Base-by-base conservation (phyloP, 2,329 filamentous ascomycete species). In the Tolypocladium guangdongense region DNA sequence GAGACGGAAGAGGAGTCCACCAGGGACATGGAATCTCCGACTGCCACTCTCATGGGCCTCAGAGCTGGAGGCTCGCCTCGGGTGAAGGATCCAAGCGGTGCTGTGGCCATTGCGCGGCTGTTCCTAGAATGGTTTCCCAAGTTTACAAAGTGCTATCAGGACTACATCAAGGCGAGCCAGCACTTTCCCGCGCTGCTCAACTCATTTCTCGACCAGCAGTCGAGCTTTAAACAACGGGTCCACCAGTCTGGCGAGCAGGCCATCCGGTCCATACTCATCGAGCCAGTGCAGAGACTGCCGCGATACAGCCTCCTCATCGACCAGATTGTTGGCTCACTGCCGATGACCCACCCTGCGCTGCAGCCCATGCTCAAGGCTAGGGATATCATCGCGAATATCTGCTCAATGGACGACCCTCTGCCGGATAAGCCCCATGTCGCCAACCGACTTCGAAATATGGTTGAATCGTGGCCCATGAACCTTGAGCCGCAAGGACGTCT, bases 221-320 rank as follows among this genome's bases (percentile, higher is more conserved):
- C 90, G 2, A 91, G 86, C 63, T 92, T 96, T 66, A 86, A 87
- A 3, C 85, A 87, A 60, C 78, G 88, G 47, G 82, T 96, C 3
- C 82, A 88, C 51, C 83, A 91, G 58, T 87, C 87, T 2, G 92
- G 93, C 53, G 93, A 97, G 67, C 93, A 99, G 71, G 82, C 84
- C 54, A 80, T 97, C 52, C 90, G 89, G 49, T 97, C 93, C 4
- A 81, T 93, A 57, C 79, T 99, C 52, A 99, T 99, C 66, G 93
- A 99, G 69, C 93, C 93, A 2, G 91, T 99, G 0, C 93, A 99
- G 68, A 81, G 93, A 51, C 78, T 99, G 51, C 93, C 93, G 30
- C 86, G 93, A 30, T 99, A 99, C 71, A 96, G 90, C 63, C 76
- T 99, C 37, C 86, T 97, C 64, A 97, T 99, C 62, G 93, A 99